These are phyloP conservation scores for Pulveroboletus ravenelii DNA, from an alignment of 768 basidiomycete species.

Conservation along the genomic window DNA sequence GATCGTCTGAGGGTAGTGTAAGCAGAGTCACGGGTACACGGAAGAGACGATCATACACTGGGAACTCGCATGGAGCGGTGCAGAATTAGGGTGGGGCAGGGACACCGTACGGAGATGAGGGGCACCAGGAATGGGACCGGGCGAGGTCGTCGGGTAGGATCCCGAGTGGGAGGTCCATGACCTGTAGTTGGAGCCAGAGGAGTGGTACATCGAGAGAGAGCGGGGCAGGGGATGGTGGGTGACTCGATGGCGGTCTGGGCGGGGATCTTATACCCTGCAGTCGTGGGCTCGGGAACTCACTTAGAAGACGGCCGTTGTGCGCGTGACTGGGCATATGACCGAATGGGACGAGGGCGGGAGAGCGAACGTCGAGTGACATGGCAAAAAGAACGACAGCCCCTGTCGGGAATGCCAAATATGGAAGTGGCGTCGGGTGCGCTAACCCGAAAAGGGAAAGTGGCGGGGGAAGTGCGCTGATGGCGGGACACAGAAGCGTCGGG, in stretches of 20 bases:
- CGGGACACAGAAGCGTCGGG: constrained; percentile 17
- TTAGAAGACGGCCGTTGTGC: constrained; percentile 2
- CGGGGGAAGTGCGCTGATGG: constrained; percentile 24
- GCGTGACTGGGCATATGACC: constrained; percentile 14
- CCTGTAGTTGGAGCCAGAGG: constrained; percentile 18
- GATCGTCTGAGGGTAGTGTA: constrained; percentile 8
- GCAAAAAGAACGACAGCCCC: constrained; percentile 9
- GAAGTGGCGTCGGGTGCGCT: constrained; percentile 20
- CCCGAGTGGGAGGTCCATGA: constrained; percentile 18
- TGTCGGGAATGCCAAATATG: constrained; percentile 16
- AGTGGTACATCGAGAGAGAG: constrained; percentile 19
- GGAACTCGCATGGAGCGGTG: constrained; percentile 11
- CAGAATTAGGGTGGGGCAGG: constrained; percentile 29
- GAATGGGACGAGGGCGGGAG: constrained; percentile 23
- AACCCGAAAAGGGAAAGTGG: constrained; percentile 13
- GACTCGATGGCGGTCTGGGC: constrained; percentile 14
- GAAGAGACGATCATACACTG: constrained; percentile 12
- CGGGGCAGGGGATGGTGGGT: constrained; percentile 10
- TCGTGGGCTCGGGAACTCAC: constrained; percentile 19
- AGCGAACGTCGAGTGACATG: constrained; percentile 20
- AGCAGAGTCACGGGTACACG: neutral
- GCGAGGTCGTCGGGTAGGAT: constrained; percentile 13
- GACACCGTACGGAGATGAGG: constrained; percentile 28
- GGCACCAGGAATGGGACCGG: constrained; percentile 21
- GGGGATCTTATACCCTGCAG: constrained; percentile 26